Base-by-base conservation (phyloP, 352 stramenopile genomes). In the Halophytophthora polymorphica region DNA sequence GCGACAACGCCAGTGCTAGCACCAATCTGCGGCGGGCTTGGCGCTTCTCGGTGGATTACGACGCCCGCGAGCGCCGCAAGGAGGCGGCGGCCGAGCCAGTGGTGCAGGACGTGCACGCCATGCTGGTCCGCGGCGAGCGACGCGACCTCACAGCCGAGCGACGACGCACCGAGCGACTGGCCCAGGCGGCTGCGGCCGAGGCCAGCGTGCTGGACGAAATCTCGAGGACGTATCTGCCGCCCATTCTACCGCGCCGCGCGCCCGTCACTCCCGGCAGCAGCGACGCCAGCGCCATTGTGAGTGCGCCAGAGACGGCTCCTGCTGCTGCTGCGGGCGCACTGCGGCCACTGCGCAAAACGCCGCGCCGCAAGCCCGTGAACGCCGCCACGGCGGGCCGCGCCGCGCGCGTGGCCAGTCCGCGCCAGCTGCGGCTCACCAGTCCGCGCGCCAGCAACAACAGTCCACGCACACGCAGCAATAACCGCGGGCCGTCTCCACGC, bases 41-140 rank as follows among this genome's bases (percentile, higher is more conserved):
- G 78, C 69, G 75, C 25, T 90, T 94, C 49, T 49, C 54, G 0
- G 77, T 90, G 43, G 84, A 93, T 65, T 93, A 86, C 42, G 64
- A 86, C 46, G 66, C 77, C 23, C 75, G 75, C 14, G 79, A 90
- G 56, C 77, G 78, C 19, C 71, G 77, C 46, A 89, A 87, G 53
- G 78, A 90, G 49, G 57, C 53, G 15, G 64, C 68, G 13, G 77
- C 76, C 6, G 71, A 73, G 23, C 58, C 64, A 1, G 72, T 88
- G 23, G 76, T 88, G 36, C 67, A 89, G 36, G 70, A 88, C 34
- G 70, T 87, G 4, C 76, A 83, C 36, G 19, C 52, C 25, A 45
- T 69, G 59, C n/a, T 59, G 34, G 56, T 41, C 5, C 48, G 55
- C 28, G 57, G 61, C 5, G 61, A 73, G 37, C 63, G 59, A 15